phyloP scores from a whole-genome alignment of 495 filamentous ascomycete species.

The Arthonia radiata region DNA sequence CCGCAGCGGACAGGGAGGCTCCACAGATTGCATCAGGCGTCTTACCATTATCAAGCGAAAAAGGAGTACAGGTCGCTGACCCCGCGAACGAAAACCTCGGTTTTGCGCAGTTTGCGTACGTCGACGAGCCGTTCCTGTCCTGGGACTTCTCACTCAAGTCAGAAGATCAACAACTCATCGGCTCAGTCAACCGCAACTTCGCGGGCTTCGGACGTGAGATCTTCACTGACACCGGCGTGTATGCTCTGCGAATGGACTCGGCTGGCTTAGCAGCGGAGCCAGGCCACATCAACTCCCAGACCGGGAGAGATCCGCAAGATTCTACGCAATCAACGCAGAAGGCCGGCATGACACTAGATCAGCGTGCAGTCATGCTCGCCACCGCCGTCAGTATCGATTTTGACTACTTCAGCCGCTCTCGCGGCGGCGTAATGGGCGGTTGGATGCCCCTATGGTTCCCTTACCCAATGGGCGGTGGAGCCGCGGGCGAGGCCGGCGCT shows the following conservation, averaged over 20 bases:
- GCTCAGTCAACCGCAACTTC: slow-evolving; percentile 44
- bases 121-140: slow-evolving; percentile 29
- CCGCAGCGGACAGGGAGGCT: slow-evolving; percentile 8
- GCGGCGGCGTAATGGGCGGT: slow-evolving; percentile 15
- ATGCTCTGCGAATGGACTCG: slow-evolving; percentile 43
- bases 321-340: not conserved
- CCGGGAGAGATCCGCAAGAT: slow-evolving; percentile 2
- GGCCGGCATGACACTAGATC: slow-evolving; percentile 40
- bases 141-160: slow-evolving; percentile 33
- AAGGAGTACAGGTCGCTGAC: slow-evolving; percentile 19
- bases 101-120: slow-evolving; percentile 38
- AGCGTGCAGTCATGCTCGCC: slow-evolving; percentile 47
- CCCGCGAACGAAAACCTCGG: slow-evolving; percentile 12
- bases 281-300: slow-evolving; percentile 16
- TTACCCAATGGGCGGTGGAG: slow-evolving; percentile 13
- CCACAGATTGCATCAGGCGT: slow-evolving; percentile 18
- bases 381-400: slow-evolving; percentile 48
- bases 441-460: slow-evolving; percentile 37
- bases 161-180: slow-evolving; percentile 22
- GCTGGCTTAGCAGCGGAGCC: slow-evolving; percentile 21
- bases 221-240: slow-evolving; percentile 49
- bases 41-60: slow-evolving; percentile 22
- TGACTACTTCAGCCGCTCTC: slow-evolving; percentile 46
- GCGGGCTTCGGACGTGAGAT: slow-evolving; percentile 42
- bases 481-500: slow-evolving; percentile 13